Evolutionary conservation across 1,284 basidiomycete genomes (phyloP), one percentile per base, ranked within the genome.

Genomic region (Cystobasidium slooffiae): DNA sequence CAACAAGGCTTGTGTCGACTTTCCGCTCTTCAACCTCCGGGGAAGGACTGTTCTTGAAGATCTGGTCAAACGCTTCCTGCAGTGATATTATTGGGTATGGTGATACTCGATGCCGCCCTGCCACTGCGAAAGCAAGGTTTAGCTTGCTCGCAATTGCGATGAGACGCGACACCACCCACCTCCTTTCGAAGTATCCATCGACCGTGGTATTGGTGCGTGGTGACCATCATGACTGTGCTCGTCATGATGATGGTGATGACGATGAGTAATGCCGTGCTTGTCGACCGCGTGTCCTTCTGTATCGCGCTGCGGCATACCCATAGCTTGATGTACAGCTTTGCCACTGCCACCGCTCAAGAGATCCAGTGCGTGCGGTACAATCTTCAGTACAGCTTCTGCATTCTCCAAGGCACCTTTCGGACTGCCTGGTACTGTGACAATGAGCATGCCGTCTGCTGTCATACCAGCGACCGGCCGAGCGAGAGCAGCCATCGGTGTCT

Each of bases 381-480:
- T 84, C 8, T 82, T 80, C 5, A 93, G 82, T 43, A 94, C 83
- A 1, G 87, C 86, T 5, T 87, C 86, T 73, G 93, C 80, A 78
- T 89, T 92, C 80, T 94, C 92, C 75, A 85, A 88, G 37, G 93
- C 92, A 1, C 91, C 93, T 78, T 91, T 94, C 24, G 89, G 86
- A 77, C 90, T 92, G 0, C 93, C 93, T 0, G 93, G 93, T 9
- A 95, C 87, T 0, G 91, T 91, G 20, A 91, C 85, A 39, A 95
- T 84, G 18, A 95, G 84, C 0, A 89, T 89, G 46, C 86, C 86
- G 39, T 83, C 78, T 63, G 59, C 64, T 44, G 88, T 83, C 7
- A 91, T 90, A 0, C 93, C 93, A 1, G 90, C 91, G 16, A 93
- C 84, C 0, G 91, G 91, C 10, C 93, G 87, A 0, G 92, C 90